Base-by-base conservation (phyloP, 2,329 filamentous ascomycete genomes). In the Microcyclospora tardicrescens region DNA sequence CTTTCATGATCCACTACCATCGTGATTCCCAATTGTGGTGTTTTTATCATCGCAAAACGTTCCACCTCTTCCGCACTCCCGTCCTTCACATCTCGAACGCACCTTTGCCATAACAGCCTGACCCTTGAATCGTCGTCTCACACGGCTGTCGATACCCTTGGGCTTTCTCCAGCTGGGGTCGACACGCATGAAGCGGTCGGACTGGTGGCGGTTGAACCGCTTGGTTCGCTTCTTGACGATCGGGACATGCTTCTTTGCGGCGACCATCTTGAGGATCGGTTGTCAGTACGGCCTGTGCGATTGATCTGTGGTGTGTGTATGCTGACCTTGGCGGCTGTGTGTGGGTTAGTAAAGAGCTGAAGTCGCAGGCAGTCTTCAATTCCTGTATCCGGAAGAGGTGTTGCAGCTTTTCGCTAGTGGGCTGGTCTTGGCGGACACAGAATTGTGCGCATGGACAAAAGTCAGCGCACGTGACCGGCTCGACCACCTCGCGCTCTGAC, bases 201-300 rank as follows among this genome's bases (percentile, higher is more conserved):
- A 84, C 80, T 98, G 91, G 75, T 98, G 91, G 67, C 91, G 84
- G 71, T 78, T 79, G 82, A 96, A 98, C 73, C 75, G 77, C 78
- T 87, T 85, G 64, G 82, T 86, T 93, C 86, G 86, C 86, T 98
- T 98, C 85, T 98, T 98, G 66, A 98, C 84, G 78, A 98, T 98
- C 64, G 87, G 81, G 66, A 96, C 79, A 73, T 96, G 91, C 78
- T 93, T 93, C 84, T 93, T 93, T 72, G 89, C 84, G 81, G 87
- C 78, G 77, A 89, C 86, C 91, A 96, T 96, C 87, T 89, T 53
- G 5, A 24, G 5, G 30, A 32, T 10, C 6, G 14, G 14, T n/a
- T 32, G 30, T 32, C 14, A 32, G 30, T 32, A 32, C 30, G 14
- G 30, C 10, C 30, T 15, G 14, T 6, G 30, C 30, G 30, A 15